These are phyloP conservation scores for Kwoniella dendrophila DNA, from an alignment of 768 basidiomycete species.

Conservation along the genomic window DNA sequence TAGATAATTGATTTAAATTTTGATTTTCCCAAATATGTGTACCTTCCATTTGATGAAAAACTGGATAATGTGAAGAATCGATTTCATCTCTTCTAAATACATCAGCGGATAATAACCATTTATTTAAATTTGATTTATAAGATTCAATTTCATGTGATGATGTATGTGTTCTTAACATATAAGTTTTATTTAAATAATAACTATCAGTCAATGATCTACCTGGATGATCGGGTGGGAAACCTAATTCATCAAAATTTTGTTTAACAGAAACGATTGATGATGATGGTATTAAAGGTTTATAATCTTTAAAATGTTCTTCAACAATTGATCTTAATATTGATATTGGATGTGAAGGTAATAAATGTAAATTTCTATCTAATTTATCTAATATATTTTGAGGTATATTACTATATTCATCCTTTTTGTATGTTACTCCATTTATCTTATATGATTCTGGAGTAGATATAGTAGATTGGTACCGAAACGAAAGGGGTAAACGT, in stretches of 20 bases:
- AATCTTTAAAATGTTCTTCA: constrained; percentile 78
- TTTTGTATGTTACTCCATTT: constrained; percentile 61
- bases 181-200: constrained; percentile 87
- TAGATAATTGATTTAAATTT: constrained; percentile 64
- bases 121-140: constrained; percentile 70
- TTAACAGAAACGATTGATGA: constrained; percentile 86
- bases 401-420: constrained; percentile 81
- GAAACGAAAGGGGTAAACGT: background rate
- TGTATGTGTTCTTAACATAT: constrained; percentile 96
- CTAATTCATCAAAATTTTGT: constrained; percentile 93
- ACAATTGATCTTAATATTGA: constrained; percentile 80
- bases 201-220: constrained; percentile 87
- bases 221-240: constrained; percentile 90
- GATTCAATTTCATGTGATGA: constrained; percentile 97
- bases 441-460: constrained; percentile 33
- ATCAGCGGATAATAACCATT: constrained; percentile 92
- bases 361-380: constrained; percentile 73
- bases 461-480: constrained; percentile 10
- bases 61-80: constrained; percentile 92
- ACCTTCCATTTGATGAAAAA: constrained; percentile 98
- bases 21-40: constrained; percentile 68
- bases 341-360: constrained; percentile 77
- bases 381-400: constrained; percentile 83
- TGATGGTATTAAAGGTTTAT: constrained; percentile 71
- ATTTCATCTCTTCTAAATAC: constrained; percentile 98